Evolutionary conservation across 1,284 basidiomycete genomes (phyloP).

Genomic region (Sphaerobolus stellatus): DNA sequence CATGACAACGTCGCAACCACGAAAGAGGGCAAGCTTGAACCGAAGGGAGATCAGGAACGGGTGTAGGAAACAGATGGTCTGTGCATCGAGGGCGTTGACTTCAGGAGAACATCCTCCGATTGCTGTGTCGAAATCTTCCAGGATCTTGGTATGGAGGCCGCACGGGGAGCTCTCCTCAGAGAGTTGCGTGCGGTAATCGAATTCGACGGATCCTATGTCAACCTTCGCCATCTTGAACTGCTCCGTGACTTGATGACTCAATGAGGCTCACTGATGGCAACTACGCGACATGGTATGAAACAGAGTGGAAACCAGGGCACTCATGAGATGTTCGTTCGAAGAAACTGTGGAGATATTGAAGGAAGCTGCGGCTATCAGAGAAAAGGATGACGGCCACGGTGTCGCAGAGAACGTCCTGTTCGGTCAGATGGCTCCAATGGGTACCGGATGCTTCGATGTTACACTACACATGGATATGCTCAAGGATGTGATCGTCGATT

Average conservation of each 20-base stretch:
- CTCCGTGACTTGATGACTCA: slow-evolving; percentile 99
- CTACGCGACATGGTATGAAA: slow-evolving; percentile 99
- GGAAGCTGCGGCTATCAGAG: slow-evolving; percentile 97
- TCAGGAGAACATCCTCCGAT: slow-evolving; percentile 92
- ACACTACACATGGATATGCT: slow-evolving; percentile 97
- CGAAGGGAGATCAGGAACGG: slow-evolving; percentile 79
- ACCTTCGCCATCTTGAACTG: slow-evolving; percentile 94
- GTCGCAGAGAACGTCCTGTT: slow-evolving; percentile 99
- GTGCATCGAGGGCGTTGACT: slow-evolving; percentile 93
- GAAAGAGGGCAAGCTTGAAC: slow-evolving; percentile 62
- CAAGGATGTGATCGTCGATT: slow-evolving; percentile 98
- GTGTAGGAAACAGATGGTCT: slow-evolving; percentile 97
- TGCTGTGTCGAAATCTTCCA: slow-evolving; percentile 95
- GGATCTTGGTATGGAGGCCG: slow-evolving; percentile 98
- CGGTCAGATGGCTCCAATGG: slow-evolving; percentile 98
- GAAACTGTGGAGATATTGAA: slow-evolving; percentile 99
- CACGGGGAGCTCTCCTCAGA: slow-evolving; percentile 88
- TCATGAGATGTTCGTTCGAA: slow-evolving; percentile 99
- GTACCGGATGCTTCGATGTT: slow-evolving; percentile 93
- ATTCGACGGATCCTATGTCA: slow-evolving; percentile 99
- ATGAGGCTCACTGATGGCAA: slow-evolving; percentile 94
- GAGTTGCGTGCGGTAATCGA: slow-evolving; percentile 95
- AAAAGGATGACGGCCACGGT: slow-evolving; percentile 97
- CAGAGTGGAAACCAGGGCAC: slow-evolving; percentile 93
- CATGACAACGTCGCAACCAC: slow-evolving; percentile 78